Evolutionary conservation across 345 rosid genomes (phyloP).

Genomic region (Salix viminalis): DNA sequence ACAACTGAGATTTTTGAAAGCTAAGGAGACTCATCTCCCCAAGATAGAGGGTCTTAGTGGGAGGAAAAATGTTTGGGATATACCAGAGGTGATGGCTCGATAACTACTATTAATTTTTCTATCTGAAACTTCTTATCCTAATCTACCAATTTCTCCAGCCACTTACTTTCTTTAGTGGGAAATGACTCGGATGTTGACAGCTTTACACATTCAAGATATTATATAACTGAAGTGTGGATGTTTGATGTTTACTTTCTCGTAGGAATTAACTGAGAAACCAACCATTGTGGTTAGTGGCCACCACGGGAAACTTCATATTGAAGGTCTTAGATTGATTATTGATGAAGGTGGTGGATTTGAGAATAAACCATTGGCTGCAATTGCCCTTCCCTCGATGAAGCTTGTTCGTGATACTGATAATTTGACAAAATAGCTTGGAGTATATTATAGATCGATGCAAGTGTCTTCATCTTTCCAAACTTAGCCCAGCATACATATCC

Average conservation of each 20-base stretch:
- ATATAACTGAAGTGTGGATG: slow-evolving; percentile 5
- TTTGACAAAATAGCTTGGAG: slow-evolving; percentile 13
- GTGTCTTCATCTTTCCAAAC: background rate
- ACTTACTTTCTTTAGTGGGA: background rate
- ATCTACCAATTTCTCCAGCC: background rate
- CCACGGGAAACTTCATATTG: slow-evolving; percentile 76
- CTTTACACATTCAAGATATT: background rate
- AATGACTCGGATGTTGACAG: background rate
- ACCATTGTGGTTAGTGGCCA: slow-evolving; percentile 72
- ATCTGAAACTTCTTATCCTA: background rate
- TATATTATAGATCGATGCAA: background rate
- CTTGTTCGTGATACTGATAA: slow-evolving; percentile 58
- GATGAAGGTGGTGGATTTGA: slow-evolving; percentile 81
- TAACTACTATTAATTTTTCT: background rate
- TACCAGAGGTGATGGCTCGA: slow-evolving; percentile 55
- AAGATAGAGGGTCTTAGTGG: slow-evolving; percentile 64
- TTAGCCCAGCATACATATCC: background rate
- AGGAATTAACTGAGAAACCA: slow-evolving; percentile 44
- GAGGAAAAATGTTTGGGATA: slow-evolving; percentile 69
- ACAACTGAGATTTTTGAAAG: slow-evolving; percentile 54
- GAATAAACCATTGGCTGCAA: slow-evolving; percentile 68
- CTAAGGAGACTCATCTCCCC: slow-evolving; percentile 51
- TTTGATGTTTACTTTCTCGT: slow-evolving; percentile 8
- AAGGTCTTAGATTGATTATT: slow-evolving; percentile 70
- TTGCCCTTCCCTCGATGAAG: slow-evolving; percentile 65